Conservation (phyloP, 2,329 filamentous ascomycete genomes). For the Zymoseptoria crescenta region DNA sequence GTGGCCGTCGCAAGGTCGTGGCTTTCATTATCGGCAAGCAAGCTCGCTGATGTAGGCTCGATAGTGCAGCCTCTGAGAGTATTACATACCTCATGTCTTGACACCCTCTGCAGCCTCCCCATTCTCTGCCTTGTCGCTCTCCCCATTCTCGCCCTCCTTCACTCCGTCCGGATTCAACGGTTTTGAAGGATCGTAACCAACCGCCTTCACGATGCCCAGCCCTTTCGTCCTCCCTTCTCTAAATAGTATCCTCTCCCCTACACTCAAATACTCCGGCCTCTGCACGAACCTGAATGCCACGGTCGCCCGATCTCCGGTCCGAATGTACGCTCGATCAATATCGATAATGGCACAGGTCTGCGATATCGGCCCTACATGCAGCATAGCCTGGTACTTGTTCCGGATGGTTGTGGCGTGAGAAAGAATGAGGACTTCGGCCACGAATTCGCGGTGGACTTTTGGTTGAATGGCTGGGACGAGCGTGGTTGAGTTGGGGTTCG, state of each 20-base stretch:
- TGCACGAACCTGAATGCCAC: conserved; percentile 95
- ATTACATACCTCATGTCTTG: neutral
- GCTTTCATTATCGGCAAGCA: no score
- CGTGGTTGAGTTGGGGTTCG: conserved; percentile 33
- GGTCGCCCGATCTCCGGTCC: conserved; percentile 85
- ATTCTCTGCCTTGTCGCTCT: conserved; percentile 8
- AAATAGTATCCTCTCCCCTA: conserved; percentile 85
- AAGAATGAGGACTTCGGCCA: conserved; percentile 78
- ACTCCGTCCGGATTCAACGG: conserved; percentile 36
- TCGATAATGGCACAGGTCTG: conserved; percentile 97
- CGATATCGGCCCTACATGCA: conserved; percentile 88
- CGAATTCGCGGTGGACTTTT: conserved; percentile 45
- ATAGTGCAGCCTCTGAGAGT: neutral
- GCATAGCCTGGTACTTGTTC: conserved; percentile 94
- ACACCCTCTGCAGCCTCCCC: neutral
- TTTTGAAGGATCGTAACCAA: conserved; percentile 69
- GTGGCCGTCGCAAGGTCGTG: no score
- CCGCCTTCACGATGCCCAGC: conserved; percentile 81
- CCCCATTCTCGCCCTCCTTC: conserved; percentile 23
- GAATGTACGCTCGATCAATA: conserved; percentile 90
- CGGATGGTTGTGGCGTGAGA: conserved; percentile 97
- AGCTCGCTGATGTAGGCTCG: no score
- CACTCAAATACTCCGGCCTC: conserved; percentile 80
- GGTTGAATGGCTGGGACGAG: conserved; percentile 35
- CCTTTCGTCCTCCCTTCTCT: conserved; percentile 93